A percentile compares a stretch with the other conserved stretches of the same genome.
Evolutionary conservation across 306 rosid species (phyloP).

Genomic region (Ormosia emarginata): DNA sequence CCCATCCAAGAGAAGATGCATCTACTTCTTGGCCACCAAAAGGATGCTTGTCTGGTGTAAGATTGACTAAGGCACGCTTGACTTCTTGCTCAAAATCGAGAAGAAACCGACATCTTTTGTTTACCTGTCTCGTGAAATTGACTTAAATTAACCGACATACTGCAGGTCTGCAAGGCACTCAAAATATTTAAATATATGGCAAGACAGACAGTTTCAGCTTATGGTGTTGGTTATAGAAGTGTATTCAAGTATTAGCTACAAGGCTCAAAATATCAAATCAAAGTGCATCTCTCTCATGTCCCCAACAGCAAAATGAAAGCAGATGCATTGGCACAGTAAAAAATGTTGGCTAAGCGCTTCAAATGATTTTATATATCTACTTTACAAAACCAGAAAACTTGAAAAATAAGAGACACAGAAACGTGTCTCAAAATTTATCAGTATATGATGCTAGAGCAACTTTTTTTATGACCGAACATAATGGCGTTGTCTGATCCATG

Average conservation of each 20-base stretch:
- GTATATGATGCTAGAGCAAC: background rate
- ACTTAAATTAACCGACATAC: constrained; percentile 12
- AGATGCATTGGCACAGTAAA: background rate
- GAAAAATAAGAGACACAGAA: background rate
- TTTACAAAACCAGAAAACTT: background rate
- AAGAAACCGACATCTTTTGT: constrained; percentile 94
- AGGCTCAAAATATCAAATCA: background rate
- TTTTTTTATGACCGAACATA: background rate
- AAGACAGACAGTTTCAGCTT: background rate
- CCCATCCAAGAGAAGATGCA: constrained; percentile 98
- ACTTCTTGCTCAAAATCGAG: constrained; percentile 82
- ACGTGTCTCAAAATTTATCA: background rate
- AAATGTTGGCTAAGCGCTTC: background rate
- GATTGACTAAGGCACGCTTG: constrained; percentile 42
- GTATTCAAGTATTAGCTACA: background rate
- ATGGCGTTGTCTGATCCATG: no score
- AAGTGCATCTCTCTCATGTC: background rate
- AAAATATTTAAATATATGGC: background rate
- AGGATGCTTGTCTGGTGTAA: constrained; percentile 64
- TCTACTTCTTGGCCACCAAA: constrained; percentile 76
- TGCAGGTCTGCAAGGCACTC: background rate
- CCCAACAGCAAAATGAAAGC: constrained; percentile 14
- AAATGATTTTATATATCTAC: background rate
- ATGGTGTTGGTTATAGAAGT: background rate
- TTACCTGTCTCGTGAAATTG: constrained; percentile 58